Base-by-base conservation (phyloP, 805 yeast species). In the Starmerella scarabaei region DNA sequence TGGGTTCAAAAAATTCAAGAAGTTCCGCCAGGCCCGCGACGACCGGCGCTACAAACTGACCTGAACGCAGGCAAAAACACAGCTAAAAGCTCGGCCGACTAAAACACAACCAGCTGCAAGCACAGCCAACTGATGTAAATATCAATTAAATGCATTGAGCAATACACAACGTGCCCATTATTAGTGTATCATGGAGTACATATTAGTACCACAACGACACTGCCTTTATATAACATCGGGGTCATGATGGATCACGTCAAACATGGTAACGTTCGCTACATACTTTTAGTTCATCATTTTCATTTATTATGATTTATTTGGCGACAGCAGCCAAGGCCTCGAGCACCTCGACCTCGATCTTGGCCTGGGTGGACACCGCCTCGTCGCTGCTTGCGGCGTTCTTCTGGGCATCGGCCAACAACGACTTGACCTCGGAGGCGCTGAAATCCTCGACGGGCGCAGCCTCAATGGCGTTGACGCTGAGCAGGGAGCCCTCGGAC, bases 401-500 rank as follows among this genome's bases (percentile, higher is more conserved):
- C 77, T 84, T 85, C 68, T 82, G 93, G 46, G 98, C 97, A 64
- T 88, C 96, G 45, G 88, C 74, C 58, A 85, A 72, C 62, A 82
- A 76, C 44, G 75, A 57, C 71, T 76, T 82, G 63, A 86, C 77
- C 54, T 81, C 75, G 53, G 59, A 81, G 31, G 75, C 67, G 41
- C 85, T 82, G 67, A 88, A 84, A 48, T 83, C 76, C 50, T 84
- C 88, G 55, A 91, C 72, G 59, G 91, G 82, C 69, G 75, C 83
- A 33, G 97, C 98, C 70, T 91, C 98, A 56, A 84, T 80, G 50
- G 96, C 86, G 59, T 91, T 80, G 64, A 91, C 79, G 59, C 82
- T 76, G 61, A 91, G 72, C 54, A 79, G 72, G 53, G 94, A 85
- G 58, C 83, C 93, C 66, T 95, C 96, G 63, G 82, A 86, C 51